Base-by-base conservation (phyloP, 1,284 basidiomycete species). In the Spongiforma sp. region DNA sequence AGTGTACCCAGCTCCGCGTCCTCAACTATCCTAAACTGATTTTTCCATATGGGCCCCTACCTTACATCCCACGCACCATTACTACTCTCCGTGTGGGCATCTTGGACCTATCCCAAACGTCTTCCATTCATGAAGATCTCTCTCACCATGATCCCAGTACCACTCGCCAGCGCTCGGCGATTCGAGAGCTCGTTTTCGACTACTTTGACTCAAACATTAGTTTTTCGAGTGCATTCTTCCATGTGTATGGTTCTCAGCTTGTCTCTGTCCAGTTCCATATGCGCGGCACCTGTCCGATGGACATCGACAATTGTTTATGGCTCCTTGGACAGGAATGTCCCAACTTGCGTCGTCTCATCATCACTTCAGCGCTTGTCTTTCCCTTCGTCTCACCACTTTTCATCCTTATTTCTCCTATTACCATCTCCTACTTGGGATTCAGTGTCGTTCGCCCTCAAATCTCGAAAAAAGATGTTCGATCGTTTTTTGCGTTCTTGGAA, bases 1-100 rank as follows among this genome's bases (percentile, higher is more conserved):
- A 53, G 43, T 68, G 66, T 32, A 63, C 63, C 6, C 62, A 65
- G 15, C 68, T 77, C 46, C 75, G 66, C 36, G 34, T 76, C 33
- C 66, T 76, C 30, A 50, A 63, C 19, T 67, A 50, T 56, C 60
- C 61, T n/a, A 6, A 24, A 17, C 24, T 68, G n/a, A 14, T 2
- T 30, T 30, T 73, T 69, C 71, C 66, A 55, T n/a, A 60, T 30
- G 36, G 61, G 55, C 1, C 28, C 61, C 7, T 33, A 43, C 3
- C 61, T 5, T n/a, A 30, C 5, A 50, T 68, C 21, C 68, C 73
- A 19, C 60, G 65, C 26, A 70, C 69, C 6, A 34, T 76, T 14
- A 65, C 63, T 4, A 73, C 73, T 4, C 62, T 75, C 19, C 62
- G 57, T 41, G 15, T 67, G 21, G 41, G 41, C 2, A 3, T 8